Percentiles rank a stretch among this genome's conserved stretches.
phyloP scores from a whole-genome alignment of 306 rosid species.

The Pachyrhizus erosus region DNA sequence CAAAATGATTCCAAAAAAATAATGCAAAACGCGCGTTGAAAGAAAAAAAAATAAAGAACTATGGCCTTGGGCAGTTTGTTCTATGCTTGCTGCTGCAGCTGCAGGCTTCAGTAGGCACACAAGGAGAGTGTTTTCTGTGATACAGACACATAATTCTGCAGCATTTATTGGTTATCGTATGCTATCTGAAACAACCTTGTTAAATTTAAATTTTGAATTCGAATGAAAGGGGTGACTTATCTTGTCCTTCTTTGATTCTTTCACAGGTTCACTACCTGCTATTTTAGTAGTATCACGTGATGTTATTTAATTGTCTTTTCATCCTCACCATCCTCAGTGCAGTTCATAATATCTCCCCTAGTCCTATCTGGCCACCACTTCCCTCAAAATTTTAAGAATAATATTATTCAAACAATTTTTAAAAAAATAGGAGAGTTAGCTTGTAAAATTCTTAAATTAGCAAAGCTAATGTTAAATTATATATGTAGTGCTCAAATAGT shows the following conservation, averaged over 20 bases:
- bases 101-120: constrained; percentile 25
- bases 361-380: neutral
- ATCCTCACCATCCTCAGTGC: neutral
- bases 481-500: neutral
- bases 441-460: neutral
- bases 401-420: neutral
- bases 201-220: constrained; percentile 48
- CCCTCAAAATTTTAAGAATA: neutral
- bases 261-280: constrained; percentile 2
- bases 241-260: constrained; percentile 26
- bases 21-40: neutral
- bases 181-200: neutral
- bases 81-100: neutral
- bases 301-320: constrained; percentile 41
- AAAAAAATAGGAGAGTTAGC: neutral
- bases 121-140: constrained; percentile 47
- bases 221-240: neutral
- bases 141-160: constrained; percentile 37
- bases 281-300: constrained; percentile 50
- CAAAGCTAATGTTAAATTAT: neutral
- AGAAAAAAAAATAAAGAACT: neutral
- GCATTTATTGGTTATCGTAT: constrained; percentile 40
- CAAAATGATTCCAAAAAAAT: neutral
- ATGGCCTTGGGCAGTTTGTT: neutral
- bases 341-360: constrained; percentile 5